A percentile compares a stretch with the other conserved stretches of the same genome.
Conservation (phyloP, 805 yeast genomes). For the Hagleromyces aurorensis region DNA sequence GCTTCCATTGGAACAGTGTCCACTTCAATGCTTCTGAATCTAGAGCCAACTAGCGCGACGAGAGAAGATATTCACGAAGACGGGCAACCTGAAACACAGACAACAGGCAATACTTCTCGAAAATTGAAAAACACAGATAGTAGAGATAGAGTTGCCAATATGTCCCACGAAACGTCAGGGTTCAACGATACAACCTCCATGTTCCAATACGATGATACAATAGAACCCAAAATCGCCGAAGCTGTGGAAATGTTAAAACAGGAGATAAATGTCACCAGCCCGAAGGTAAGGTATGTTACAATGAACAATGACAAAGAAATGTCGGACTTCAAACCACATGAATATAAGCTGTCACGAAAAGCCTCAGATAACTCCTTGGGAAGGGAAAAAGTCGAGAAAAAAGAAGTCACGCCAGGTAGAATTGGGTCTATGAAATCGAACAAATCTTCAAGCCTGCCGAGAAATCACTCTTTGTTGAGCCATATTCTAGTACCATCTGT, state of each 20-base stretch:
- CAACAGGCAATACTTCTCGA: conserved; percentile 1
- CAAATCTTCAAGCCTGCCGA: conserved; percentile 5
- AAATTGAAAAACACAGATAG: background rate
- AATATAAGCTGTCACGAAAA: conserved; percentile 11
- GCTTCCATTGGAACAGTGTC: conserved; percentile 12
- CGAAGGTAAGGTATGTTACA: conserved; percentile 5
- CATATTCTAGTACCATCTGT: conserved; percentile 12
- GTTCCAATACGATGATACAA: conserved; percentile 7
- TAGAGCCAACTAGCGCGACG: background rate
- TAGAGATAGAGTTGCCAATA: background rate
- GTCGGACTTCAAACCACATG: conserved; percentile 11
- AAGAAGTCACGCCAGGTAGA: background rate
- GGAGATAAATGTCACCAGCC: conserved; percentile 9
- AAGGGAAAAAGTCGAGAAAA: conserved; percentile 1
- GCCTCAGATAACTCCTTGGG: conserved; percentile 10
- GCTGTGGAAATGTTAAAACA: conserved; percentile 20
- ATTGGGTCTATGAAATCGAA: no score
- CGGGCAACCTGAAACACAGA: conserved; percentile 1
- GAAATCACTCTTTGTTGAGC: conserved; percentile 17
- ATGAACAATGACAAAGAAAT: background rate
- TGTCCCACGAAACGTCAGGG: background rate
- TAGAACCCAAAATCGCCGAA: conserved; percentile 22
- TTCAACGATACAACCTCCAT: conserved; percentile 3
- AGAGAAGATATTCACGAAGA: conserved; percentile 1
- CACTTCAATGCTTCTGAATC: conserved; percentile 6